phyloP scores from a whole-genome alignment of 1,284 basidiomycete species.

The Sanguinoderma infundibulare region DNA sequence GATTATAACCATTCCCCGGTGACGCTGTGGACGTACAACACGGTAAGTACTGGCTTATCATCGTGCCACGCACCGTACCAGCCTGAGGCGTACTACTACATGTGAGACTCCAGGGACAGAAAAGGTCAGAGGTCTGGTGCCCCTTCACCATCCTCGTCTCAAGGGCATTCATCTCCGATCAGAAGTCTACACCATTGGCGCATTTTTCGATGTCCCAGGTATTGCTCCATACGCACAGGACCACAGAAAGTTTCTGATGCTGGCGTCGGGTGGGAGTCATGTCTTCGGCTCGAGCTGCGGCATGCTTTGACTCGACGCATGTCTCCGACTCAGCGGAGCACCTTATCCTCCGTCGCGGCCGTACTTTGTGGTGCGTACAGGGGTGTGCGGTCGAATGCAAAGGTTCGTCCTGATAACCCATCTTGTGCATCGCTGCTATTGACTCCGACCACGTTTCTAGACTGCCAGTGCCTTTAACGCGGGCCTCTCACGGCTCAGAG shows the following conservation, averaged over 20 bases:
- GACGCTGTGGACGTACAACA: neutral
- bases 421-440: no score
- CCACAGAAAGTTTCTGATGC: no score
- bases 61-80: neutral
- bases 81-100: no score
- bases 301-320: no score
- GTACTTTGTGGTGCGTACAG: no score
- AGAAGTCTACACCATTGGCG: neutral
- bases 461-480: neutral
- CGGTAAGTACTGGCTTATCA: neutral
- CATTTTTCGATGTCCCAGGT: no score
- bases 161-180: neutral
- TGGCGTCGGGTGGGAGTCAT: no score
- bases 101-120: neutral
- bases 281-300: no score
- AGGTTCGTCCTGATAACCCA: neutral
- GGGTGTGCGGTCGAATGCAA: no score
- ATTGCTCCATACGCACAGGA: no score
- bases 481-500: neutral
- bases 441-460: neutral
- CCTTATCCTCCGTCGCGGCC: no score
- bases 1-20: constrained; percentile 36
- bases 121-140: neutral
- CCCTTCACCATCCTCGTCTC: neutral
- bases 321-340: no score